Percentiles rank a stretch among this genome's conserved stretches.
Evolutionary conservation across 768 basidiomycete species (phyloP).

Genomic region (Pseudohyphozyma bogoriensis): DNA sequence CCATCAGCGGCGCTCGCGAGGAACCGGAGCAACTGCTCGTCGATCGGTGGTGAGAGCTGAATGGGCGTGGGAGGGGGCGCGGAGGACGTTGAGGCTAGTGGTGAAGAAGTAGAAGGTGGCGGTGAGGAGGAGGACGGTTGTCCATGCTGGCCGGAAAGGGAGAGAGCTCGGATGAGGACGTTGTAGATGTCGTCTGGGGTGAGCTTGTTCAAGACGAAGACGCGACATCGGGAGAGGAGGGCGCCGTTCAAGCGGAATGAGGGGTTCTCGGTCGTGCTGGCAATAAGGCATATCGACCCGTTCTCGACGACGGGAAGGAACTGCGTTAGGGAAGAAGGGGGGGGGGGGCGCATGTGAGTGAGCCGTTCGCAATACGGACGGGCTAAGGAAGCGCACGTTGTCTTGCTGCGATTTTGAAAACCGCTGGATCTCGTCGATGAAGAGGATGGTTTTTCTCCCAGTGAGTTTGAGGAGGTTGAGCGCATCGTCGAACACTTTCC

Average conservation of each 20-base stretch:
- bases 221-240: slow-evolving; percentile 43
- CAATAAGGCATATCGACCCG: slow-evolving; percentile 56
- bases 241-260: slow-evolving; percentile 47
- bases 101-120: not conserved
- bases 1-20: slow-evolving; percentile 33
- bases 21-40: slow-evolving; percentile 17
- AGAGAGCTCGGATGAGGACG: slow-evolving; percentile 51
- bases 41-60: slow-evolving; percentile 16
- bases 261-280: slow-evolving; percentile 78
- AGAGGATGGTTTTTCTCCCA: slow-evolving; percentile 59
- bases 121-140: not conserved
- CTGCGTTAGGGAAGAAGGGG: not conserved
- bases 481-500: slow-evolving; percentile 65
- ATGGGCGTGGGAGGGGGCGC: not conserved
- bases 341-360: slow-evolving; percentile 39
- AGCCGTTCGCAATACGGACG: no score
- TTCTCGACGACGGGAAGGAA: slow-evolving; percentile 73
- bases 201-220: slow-evolving; percentile 62
- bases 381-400: not conserved
- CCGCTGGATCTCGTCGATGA: slow-evolving; percentile 68
- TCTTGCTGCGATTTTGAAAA: slow-evolving; percentile 60
- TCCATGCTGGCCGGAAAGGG: no score
- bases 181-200: slow-evolving; percentile 51
- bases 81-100: not conserved
- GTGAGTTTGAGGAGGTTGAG: slow-evolving; percentile 54